phyloP scores from a whole-genome alignment of 129 eudicot species.

The Smallanthus sonchifolius region DNA sequence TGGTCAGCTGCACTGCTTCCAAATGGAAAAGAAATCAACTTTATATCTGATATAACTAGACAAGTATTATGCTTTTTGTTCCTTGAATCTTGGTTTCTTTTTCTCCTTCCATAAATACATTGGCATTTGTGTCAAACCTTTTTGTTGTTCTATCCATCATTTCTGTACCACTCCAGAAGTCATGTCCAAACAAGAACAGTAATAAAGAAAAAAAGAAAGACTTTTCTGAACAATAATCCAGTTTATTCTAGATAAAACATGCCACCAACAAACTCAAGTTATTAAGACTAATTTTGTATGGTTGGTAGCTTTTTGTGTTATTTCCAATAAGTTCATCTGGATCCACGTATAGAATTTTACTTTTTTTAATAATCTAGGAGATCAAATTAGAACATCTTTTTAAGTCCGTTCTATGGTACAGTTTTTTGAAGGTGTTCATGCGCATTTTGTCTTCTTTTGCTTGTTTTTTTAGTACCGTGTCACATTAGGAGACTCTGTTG shows the following conservation, averaged over 20 bases:
- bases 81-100: conserved; percentile 59
- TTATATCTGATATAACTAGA: conserved; percentile 61
- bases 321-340: background rate
- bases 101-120: conserved; percentile 18
- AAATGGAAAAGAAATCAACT: conserved; percentile 23
- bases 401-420: conserved; percentile 1
- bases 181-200: conserved; percentile 17
- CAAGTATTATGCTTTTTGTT: conserved; percentile 63
- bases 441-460: conserved; percentile 14
- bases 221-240: conserved; percentile 17
- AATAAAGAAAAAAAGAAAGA: conserved; percentile 10
- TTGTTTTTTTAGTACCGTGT: conserved; percentile 7
- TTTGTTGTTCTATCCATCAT: conserved; percentile 15
- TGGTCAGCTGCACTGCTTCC: conserved; percentile 35
- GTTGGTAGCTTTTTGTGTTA: conserved; percentile 4
- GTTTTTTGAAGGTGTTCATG: conserved; percentile 7
- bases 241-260: conserved; percentile 10
- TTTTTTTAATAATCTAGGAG: conserved; percentile 1
- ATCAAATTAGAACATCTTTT: background rate
- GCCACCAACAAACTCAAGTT: background rate
- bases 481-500: conserved; percentile 8
- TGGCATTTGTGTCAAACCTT: conserved; percentile 45
- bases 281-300: conserved; percentile 2
- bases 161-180: conserved; percentile 19
- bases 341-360: background rate